These are phyloP conservation scores for Pythium apleroticum DNA, from an alignment of 352 stramenopile genomes.

Conservation along the genomic window DNA sequence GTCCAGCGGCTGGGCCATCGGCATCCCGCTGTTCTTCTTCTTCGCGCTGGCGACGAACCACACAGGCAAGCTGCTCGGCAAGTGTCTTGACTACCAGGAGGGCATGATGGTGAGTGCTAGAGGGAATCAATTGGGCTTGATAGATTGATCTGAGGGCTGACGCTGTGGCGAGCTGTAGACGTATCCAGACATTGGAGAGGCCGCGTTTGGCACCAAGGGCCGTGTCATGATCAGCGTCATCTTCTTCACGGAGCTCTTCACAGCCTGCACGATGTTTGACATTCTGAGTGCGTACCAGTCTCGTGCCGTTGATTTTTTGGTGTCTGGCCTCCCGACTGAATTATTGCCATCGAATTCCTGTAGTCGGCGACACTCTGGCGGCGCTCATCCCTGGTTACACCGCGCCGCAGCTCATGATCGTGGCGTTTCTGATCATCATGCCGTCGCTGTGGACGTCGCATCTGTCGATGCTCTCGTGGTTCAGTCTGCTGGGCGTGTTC, in stretches of 20 bases:
- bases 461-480: constrained; percentile 81
- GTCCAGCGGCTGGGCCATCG: constrained; percentile 72
- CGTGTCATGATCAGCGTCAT: constrained; percentile 73
- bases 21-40: constrained; percentile 75
- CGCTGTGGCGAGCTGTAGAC: constrained; percentile 30
- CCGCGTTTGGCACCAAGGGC: constrained; percentile 69
- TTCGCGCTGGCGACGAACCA: constrained; percentile 86
- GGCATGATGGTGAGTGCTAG: constrained; percentile 54
- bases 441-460: constrained; percentile 81
- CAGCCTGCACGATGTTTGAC: constrained; percentile 75
- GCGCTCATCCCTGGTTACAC: constrained; percentile 67
- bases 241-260: constrained; percentile 85
- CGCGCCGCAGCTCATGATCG: constrained; percentile 57
- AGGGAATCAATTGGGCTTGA: neutral
- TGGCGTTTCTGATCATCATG: constrained; percentile 73
- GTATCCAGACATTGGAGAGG: constrained; percentile 83
- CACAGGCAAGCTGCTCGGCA: constrained; percentile 80
- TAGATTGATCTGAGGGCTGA: neutral
- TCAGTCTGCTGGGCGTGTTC: constrained; percentile 84
- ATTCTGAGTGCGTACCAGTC: constrained; percentile 62
- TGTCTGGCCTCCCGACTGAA: neutral
- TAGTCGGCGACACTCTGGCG: constrained; percentile 76
- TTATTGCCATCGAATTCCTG: constrained; percentile 5
- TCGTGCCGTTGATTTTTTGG: neutral
- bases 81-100: constrained; percentile 78